Evolutionary conservation across 2,329 filamentous ascomycete species (phyloP), one percentile per base, ranked within the genome.

Genomic region (Rutstroemia sp.): DNA sequence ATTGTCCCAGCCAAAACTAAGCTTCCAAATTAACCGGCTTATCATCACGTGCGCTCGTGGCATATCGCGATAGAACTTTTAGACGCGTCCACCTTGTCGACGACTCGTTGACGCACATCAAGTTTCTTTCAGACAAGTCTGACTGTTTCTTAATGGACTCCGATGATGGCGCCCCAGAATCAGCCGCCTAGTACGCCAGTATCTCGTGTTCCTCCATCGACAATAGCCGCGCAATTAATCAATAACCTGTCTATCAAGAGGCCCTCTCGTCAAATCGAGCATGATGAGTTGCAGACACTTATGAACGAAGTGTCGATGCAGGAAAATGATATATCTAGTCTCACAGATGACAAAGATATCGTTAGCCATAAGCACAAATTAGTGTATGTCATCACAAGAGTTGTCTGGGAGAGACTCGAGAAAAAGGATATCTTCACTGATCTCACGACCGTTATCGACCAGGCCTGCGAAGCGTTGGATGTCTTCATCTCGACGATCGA

Each of bases 171-270:
- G 9, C 60, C 58, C 42, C 47, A 51, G 16, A 36, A 46, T 4
- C 40, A 48, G 14, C 38, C 48, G n/a, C 59, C 61, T 60, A 61
- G 60, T 23, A 57, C 51, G 3, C 40, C 52, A 40, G 58, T 49
- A 38, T 55, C 27, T 14, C 61, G 62, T 23, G 60, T 68, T 54
- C 83, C 84, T 40, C 87, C 90, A 12, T 96, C 92, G 16, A 95
- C 91, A 9, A 79, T 96, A 66, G 90, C 92, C 52, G 89, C 89
- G 12, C 89, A 95, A 71, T 84, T 96, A 57, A 89, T 94, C 61
- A 86, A 89, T 68, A 89, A 89, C 69, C 84, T 91, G 60, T 83
- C 87, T 45, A 80, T 86, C 21, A 78, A 80, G 51, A 79, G 78
- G 60, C 82, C 80, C 46, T 79, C 80, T 53, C 79, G 81, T 65